Percentiles rank a stretch among this genome's conserved stretches.
Evolutionary conservation across 352 stramenopile genomes (phyloP).

Genomic region (Elongisporangium undulatum): DNA sequence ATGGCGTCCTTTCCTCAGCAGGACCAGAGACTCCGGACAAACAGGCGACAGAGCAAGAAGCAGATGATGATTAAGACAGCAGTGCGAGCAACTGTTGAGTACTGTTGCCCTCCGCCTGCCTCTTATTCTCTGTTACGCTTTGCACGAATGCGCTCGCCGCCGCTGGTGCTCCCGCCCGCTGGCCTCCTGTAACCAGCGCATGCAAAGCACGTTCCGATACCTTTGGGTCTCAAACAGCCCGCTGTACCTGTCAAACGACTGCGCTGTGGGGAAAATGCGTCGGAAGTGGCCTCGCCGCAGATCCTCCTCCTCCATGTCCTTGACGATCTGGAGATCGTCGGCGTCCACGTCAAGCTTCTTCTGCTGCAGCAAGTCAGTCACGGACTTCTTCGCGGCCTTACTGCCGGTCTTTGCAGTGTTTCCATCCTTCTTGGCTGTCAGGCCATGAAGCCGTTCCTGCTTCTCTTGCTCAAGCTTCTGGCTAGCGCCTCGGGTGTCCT

Average conservation of each 20-base stretch:
- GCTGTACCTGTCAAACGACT: slow-evolving; percentile 48
- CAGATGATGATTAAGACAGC: slow-evolving; percentile 1
- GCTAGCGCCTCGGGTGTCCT: slow-evolving; percentile 22
- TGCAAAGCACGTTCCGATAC: slow-evolving; percentile 58
- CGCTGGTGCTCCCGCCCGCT: slow-evolving; percentile 13
- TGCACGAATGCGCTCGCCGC: slow-evolving; percentile 11
- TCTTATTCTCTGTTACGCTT: neutral
- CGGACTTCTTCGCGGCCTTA: slow-evolving; percentile 10
- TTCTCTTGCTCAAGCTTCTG: slow-evolving; percentile 42
- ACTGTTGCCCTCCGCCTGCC: neutral
- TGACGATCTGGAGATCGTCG: slow-evolving; percentile 44
- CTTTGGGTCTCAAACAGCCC: slow-evolving; percentile 48
- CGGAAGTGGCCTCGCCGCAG: slow-evolving; percentile 60
- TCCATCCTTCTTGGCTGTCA: slow-evolving; percentile 17
- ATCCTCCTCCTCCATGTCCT: slow-evolving; percentile 64
- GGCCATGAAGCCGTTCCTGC: slow-evolving; percentile 38
- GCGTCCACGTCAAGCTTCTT: slow-evolving; percentile 40
- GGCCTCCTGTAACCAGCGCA: slow-evolving; percentile 42
- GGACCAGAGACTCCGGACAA: slow-evolving; percentile 2
- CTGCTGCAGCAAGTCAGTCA: slow-evolving; percentile 33
- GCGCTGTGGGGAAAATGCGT: slow-evolving; percentile 61
- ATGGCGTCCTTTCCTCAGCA: slow-evolving; percentile 8
- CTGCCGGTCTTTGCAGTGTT: slow-evolving; percentile 2
- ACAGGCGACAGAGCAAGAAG: slow-evolving; percentile 3
- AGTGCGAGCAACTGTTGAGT: neutral